Percentiles rank a stretch among this genome's conserved stretches.
Evolutionary conservation across 371 early-diverging fungal genomes (phyloP).

Genomic region (Mucor indicus): DNA sequence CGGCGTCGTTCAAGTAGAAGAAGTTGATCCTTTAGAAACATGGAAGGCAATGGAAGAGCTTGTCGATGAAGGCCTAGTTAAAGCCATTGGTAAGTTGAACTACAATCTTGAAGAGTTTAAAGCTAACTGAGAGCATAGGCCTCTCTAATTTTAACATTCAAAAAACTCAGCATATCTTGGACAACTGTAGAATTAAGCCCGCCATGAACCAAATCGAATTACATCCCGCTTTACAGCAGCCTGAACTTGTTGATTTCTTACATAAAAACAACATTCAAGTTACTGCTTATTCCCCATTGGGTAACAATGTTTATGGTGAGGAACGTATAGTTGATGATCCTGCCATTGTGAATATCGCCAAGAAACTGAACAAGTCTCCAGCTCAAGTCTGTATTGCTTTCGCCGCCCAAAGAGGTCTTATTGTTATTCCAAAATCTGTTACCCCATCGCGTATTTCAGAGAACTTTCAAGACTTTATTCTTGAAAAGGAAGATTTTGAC

Average conservation of each 20-base stretch:
- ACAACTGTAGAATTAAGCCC: slow-evolving; percentile 58
- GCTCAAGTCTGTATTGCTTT: slow-evolving; percentile 84
- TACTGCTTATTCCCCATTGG: slow-evolving; percentile 43
- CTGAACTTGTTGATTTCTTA: slow-evolving; percentile 37
- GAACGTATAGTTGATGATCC: slow-evolving; percentile 58
- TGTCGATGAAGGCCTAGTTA: slow-evolving; percentile 48
- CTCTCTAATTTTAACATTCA: slow-evolving; percentile 68
- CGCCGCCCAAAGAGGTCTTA: slow-evolving; percentile 62
- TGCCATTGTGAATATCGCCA: slow-evolving; percentile 54
- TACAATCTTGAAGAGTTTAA: neutral
- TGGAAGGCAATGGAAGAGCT: slow-evolving; percentile 80
- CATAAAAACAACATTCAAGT: slow-evolving; percentile 29
- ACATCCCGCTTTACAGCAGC: slow-evolving; percentile 55
- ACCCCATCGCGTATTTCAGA: slow-evolving; percentile 48
- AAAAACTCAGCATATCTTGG: slow-evolving; percentile 50
- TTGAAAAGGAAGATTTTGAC: slow-evolving; percentile 51
- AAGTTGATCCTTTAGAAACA: slow-evolving; percentile 50
- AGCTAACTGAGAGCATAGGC: slow-evolving; percentile 4
- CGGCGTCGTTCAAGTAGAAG: slow-evolving; percentile 36
- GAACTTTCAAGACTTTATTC: slow-evolving; percentile 54
- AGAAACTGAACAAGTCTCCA: slow-evolving; percentile 61
- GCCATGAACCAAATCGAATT: slow-evolving; percentile 65
- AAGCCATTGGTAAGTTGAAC: slow-evolving; percentile 56
- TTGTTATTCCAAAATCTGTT: slow-evolving; percentile 60
- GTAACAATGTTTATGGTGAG: slow-evolving; percentile 68